Evolutionary conservation across 1,284 basidiomycete species (phyloP).

Genomic region (Sphaerobolus stellatus): DNA sequence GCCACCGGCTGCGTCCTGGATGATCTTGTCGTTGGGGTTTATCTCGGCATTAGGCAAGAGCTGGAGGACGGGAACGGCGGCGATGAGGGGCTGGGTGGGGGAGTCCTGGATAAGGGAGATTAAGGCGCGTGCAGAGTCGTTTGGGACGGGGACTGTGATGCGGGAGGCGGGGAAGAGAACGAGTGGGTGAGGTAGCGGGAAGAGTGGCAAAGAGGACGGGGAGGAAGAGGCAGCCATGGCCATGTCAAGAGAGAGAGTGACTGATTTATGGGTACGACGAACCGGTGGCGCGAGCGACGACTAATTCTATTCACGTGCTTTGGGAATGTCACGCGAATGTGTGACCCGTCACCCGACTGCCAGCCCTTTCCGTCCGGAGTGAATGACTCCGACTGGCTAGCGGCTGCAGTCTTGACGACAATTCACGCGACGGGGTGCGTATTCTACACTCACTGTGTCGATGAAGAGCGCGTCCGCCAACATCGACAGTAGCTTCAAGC

Average conservation of each 20-base stretch:
- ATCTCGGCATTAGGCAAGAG: constrained; percentile 26
- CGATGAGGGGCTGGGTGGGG: constrained; percentile 58
- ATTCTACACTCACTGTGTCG: no score
- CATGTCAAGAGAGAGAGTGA: neutral
- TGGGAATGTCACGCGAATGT: no score
- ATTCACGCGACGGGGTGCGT: no score
- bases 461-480: no score
- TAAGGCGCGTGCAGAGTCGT: constrained; percentile 55
- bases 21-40: constrained; percentile 26
- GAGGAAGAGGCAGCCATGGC: constrained; percentile 28
- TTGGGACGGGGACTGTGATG: constrained; percentile 59
- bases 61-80: constrained; percentile 55
- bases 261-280: neutral
- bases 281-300: neutral
- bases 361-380: no score
- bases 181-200: constrained; percentile 61
- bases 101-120: constrained; percentile 60
- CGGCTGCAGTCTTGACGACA: no score
- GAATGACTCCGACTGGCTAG: no score
- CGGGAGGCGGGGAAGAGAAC: constrained; percentile 67
- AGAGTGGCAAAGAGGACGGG: constrained; percentile 47
- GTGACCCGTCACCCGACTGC: no score
- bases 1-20: constrained; percentile 9
- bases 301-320: no score
- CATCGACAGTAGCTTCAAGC: no score